Evolutionary conservation across 2,329 filamentous ascomycete species (phyloP).

Genomic region (Malbranchea zuffiana): DNA sequence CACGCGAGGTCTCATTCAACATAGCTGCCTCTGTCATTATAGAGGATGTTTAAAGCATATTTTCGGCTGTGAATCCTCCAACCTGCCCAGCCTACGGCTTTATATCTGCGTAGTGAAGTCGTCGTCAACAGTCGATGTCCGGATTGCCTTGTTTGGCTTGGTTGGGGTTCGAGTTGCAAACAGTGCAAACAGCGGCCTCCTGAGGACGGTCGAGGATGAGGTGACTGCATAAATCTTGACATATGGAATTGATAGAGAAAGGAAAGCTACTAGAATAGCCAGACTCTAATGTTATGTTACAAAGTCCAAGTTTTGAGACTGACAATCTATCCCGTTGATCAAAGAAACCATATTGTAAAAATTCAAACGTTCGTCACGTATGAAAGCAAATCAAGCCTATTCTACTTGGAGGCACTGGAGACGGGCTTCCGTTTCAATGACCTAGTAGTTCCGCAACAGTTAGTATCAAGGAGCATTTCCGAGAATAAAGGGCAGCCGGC

Average conservation of each 20-base stretch:
- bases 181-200: slow-evolving; percentile 22
- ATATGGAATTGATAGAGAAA: not conserved
- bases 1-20: too few species aligned
- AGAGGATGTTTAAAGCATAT: too few species aligned
- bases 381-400: slow-evolving; percentile 28
- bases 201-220: slow-evolving; percentile 23
- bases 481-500: slow-evolving; percentile 9
- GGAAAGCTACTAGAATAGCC: not conserved
- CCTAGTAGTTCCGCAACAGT: slow-evolving; percentile 38
- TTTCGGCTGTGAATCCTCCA: too few species aligned
- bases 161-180: slow-evolving; percentile 9
- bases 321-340: slow-evolving; percentile 14
- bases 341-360: slow-evolving; percentile 5
- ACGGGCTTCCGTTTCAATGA: slow-evolving; percentile 81
- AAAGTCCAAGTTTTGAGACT: slow-evolving; percentile 4
- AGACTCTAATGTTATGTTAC: slow-evolving; percentile 1
- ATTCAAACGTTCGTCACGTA: slow-evolving; percentile 5
- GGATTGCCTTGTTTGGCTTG: not conserved
- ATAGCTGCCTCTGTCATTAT: too few species aligned
- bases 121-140: not conserved
- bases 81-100: too few species aligned
- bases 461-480: slow-evolving; percentile 3
- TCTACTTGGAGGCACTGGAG: slow-evolving; percentile 79
- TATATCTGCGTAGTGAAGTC: too few species aligned
- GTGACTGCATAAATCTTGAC: slow-evolving; percentile 14